Evolutionary conservation across 2,329 filamentous ascomycete genomes (phyloP), one percentile per base, ranked within the genome.

Genomic region (Stenocarpella maydis): DNA sequence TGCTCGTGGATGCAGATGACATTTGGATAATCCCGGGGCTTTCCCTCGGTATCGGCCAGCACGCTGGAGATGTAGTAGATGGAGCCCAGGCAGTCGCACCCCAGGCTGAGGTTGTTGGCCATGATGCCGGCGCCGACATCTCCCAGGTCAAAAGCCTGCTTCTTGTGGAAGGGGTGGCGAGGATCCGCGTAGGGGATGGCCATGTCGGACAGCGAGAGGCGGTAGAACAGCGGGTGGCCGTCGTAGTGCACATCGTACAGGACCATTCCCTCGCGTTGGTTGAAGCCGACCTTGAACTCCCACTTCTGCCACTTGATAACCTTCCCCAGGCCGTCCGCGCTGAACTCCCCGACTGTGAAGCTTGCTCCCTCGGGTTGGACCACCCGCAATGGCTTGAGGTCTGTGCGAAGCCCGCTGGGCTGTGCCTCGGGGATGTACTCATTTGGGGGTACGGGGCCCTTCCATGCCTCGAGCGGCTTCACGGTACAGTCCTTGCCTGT

Each of bases 401-500:
- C 88, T 2, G 81, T 86, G 39, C 89, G 83, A 9, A 90, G 78
- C 0, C 81, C 80, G 75, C 26, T 34, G 1, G 69, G 54, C n/a
- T 90, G 88, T 14, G 87, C 82, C 75, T 92, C 87, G 1, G 89
- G 86, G 34, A 90, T 85, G 73, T 92, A 92, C 75, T 93, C 91
- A 74, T 91, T 84, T 0, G 85, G 79, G 39, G 82, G 81, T 14
- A 83, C 82, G 1, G 88, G 81, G 9, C 67, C 69, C 76, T 87
- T 85, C 80, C 88, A 90, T 5, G 88, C 86, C 61, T 83, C 80
- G 0, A 87, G 82, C 3, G 85, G 83, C 70, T 85, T 86, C 70
- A 85, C 82, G 7, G 84, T 87, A 67, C 87, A 84, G 76, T 92
- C 90, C 6, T 82, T 84, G 2, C 91, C 91, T 3, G 89, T 92